Conservation (phyloP, 106 monocot species). For the Acanthochlamys bracteata region DNA sequence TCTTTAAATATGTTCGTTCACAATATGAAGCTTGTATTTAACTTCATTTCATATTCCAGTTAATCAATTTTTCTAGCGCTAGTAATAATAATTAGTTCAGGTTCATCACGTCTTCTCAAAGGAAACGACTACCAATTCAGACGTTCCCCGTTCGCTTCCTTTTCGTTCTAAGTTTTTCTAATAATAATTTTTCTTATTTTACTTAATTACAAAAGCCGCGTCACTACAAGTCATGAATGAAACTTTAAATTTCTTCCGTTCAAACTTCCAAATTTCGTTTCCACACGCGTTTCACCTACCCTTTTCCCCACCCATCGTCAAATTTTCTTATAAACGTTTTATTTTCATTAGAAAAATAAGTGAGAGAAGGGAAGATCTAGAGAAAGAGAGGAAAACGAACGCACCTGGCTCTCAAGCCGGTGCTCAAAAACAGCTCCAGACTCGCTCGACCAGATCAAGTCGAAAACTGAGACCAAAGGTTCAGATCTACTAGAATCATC, state of each 20-base stretch:
- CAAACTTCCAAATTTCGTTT: too few relatives aligned
- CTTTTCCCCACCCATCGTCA: background rate
- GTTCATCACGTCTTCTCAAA: background rate
- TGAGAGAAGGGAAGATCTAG: background rate
- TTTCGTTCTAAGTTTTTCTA: background rate
- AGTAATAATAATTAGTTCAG: background rate
- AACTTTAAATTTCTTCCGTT: too few relatives aligned
- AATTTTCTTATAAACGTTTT: background rate
- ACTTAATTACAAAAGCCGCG: too few relatives aligned
- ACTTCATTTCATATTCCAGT: too few relatives aligned
- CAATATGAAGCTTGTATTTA: too few relatives aligned
- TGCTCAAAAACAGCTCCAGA: constrained; percentile 61
- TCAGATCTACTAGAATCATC: constrained; percentile 26
- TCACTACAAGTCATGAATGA: too few relatives aligned
- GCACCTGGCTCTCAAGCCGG: constrained; percentile 84
- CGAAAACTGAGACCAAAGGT: constrained; percentile 56
- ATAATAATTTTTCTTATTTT: too few relatives aligned
- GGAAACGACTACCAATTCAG: background rate
- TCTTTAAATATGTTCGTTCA: too few relatives aligned
- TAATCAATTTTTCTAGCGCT: too few relatives aligned
- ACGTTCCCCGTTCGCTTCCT: background rate
- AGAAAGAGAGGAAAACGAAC: background rate
- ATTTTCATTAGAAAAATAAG: background rate
- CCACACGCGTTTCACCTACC: too few relatives aligned
- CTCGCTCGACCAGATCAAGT: constrained; percentile 51